phyloP scores from a whole-genome alignment of 2,329 filamentous ascomycete species.

The Tolypocladium sp. region DNA sequence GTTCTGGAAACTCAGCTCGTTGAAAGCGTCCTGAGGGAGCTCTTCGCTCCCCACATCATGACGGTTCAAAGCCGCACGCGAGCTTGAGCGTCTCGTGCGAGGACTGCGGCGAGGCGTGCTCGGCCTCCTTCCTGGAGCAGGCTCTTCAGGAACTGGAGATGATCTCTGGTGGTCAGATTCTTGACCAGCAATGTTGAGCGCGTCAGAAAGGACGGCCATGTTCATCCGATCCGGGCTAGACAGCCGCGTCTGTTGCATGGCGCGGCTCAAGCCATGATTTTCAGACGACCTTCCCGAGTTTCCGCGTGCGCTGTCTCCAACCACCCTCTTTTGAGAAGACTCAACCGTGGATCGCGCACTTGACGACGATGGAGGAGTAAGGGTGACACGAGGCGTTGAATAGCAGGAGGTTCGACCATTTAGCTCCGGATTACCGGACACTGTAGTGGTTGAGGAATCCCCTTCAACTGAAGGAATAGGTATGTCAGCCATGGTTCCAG shows the following conservation, averaged over 20 bases:
- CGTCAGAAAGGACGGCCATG: constrained; percentile 1
- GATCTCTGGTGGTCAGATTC: constrained; percentile 1
- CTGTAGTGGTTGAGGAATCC: not conserved
- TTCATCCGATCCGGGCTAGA: not conserved
- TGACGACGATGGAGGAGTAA: not conserved
- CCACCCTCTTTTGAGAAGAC: not conserved
- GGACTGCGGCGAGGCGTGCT: constrained; percentile 4
- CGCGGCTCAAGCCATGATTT: not conserved
- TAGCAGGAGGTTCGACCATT: not conserved
- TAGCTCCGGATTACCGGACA: not conserved
- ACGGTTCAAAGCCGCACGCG: not conserved
- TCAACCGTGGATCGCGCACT: not conserved
- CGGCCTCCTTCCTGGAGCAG: not conserved
- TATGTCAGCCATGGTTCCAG: constrained; percentile 1
- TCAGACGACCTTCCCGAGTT: not conserved
- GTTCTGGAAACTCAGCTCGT: constrained; percentile 23
- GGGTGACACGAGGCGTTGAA: not conserved
- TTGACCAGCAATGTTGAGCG: constrained; percentile 3
- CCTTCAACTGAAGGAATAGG: constrained; percentile 9
- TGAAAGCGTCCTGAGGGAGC: constrained; percentile 23
- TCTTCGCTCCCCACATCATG: constrained; percentile 21
- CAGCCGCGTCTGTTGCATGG: constrained; percentile 3
- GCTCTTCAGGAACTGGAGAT: not conserved
- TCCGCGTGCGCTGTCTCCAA: not conserved
- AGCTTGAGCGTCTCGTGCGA: constrained; percentile 7